phyloP scores from a whole-genome alignment of 441 rosid genomes.

The Adansonia madagascariensis region DNA sequence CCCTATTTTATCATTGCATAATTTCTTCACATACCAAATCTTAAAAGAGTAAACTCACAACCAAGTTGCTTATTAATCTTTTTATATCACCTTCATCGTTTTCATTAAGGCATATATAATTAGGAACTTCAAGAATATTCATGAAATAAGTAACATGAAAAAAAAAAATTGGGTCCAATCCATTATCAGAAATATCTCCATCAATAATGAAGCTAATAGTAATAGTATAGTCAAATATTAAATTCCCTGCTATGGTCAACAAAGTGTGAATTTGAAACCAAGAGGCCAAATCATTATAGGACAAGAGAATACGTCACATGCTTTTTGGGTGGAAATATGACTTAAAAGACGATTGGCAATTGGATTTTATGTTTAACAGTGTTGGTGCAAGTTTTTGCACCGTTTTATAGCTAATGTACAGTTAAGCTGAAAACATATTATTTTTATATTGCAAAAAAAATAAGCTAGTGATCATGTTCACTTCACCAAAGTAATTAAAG shows the following conservation, averaged over 20 bases:
- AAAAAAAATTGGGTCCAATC: background rate
- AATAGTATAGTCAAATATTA: background rate
- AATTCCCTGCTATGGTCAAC: background rate
- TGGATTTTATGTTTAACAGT: background rate
- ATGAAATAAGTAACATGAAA: no score
- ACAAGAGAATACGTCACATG: background rate
- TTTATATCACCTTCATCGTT: no score
- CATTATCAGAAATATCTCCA: background rate
- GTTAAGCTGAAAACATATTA: background rate
- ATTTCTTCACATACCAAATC: no score
- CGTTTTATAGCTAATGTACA: background rate
- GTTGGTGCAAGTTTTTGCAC: background rate
- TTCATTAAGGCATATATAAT: background rate
- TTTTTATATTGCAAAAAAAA: background rate
- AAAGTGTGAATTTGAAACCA: background rate
- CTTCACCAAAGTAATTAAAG: constrained; percentile 10
- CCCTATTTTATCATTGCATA: no score
- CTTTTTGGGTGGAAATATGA: background rate
- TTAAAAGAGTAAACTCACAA: no score
- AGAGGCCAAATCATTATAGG: background rate
- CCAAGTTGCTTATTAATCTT: no score
- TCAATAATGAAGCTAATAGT: background rate
- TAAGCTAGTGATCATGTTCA: background rate
- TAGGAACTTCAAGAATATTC: background rate
- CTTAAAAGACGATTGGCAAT: background rate